These are phyloP conservation scores for Ophiognomonia clavigignenti-juglandacearum DNA, from an alignment of 2,329 filamentous ascomycete species.

Conservation along the genomic window DNA sequence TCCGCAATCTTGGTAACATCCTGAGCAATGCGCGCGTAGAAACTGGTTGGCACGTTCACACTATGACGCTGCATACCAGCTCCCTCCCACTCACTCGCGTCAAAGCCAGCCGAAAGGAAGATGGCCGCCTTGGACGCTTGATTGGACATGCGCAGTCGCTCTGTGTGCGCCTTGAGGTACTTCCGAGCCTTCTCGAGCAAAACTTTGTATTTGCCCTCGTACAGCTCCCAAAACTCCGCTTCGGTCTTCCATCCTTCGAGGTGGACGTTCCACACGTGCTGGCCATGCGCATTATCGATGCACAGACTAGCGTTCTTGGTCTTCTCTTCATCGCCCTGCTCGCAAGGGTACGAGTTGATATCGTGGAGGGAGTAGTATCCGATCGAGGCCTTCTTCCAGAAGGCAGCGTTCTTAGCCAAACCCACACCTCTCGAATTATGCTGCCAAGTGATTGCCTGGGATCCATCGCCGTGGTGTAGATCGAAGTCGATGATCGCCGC, in stretches of 20 bases:
- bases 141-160: conserved; percentile 54
- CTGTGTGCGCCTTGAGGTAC: conserved; percentile 71
- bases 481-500: conserved; percentile 93
- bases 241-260: conserved; percentile 80
- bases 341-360: conserved; percentile 97
- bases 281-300: conserved; percentile 88
- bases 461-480: conserved; percentile 91
- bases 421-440: conserved; percentile 69
- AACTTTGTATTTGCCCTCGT: conserved; percentile 70
- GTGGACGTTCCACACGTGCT: conserved; percentile 95
- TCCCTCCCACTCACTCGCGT: conserved; percentile 93
- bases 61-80: conserved; percentile 92
- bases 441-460: conserved; percentile 87
- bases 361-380: conserved; percentile 97
- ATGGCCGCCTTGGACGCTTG: conserved; percentile 75
- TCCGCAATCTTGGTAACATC: conserved; percentile 80
- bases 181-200: conserved; percentile 75
- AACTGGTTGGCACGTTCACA: conserved; percentile 93
- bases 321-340: conserved; percentile 88
- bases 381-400: conserved; percentile 79
- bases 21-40: conserved; percentile 85
- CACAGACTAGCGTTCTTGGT: conserved; percentile 91
- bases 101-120: conserved; percentile 93
- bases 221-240: conserved; percentile 83
- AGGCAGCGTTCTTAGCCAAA: conserved; percentile 64